phyloP scores from a whole-genome alignment of 768 basidiomycete genomes.

The Leucosporidium scottii region DNA sequence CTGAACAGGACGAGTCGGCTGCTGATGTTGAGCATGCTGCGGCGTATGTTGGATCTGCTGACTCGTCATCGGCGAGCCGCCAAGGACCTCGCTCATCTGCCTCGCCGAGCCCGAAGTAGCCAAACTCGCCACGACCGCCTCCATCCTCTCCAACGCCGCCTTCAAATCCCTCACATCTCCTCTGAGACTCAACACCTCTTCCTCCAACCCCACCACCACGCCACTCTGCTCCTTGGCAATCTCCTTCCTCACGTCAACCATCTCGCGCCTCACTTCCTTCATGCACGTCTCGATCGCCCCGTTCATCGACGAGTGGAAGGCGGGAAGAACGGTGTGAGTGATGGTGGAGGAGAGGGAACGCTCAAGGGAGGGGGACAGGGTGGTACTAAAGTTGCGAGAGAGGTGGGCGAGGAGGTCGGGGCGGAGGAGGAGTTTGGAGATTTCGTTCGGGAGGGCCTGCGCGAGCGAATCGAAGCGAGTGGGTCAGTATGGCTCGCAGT shows the following conservation, averaged over 20 bases:
- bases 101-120: not conserved
- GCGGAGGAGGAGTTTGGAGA: conserved; percentile 68
- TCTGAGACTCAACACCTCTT: conserved; percentile 15
- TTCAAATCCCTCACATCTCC: conserved; percentile 13
- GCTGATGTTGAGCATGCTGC: not conserved
- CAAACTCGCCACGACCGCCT: conserved; percentile 5
- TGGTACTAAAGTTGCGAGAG: conserved; percentile 63
- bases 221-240: conserved; percentile 74
- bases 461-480: not conserved
- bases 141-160: conserved; percentile 18
- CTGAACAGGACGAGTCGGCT: not conserved
- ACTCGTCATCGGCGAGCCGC: too few relatives aligned
- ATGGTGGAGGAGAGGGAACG: conserved; percentile 70
- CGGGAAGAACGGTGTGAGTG: conserved; percentile 63
- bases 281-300: conserved; percentile 72
- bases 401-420: conserved; percentile 71
- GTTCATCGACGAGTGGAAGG: conserved; percentile 66
- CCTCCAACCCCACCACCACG: conserved; percentile 65
- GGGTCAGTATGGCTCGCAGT: too few relatives aligned
- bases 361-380: conserved; percentile 68
- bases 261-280: conserved; percentile 65
- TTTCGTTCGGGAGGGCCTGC: conserved; percentile 67
- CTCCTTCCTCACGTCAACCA: conserved; percentile 70
- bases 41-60: not conserved
- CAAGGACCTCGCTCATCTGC: too few relatives aligned